Percentiles rank a stretch among this genome's conserved stretches.
Evolutionary conservation across 495 filamentous ascomycete species (phyloP).

Genomic region (Tuber borchii): DNA sequence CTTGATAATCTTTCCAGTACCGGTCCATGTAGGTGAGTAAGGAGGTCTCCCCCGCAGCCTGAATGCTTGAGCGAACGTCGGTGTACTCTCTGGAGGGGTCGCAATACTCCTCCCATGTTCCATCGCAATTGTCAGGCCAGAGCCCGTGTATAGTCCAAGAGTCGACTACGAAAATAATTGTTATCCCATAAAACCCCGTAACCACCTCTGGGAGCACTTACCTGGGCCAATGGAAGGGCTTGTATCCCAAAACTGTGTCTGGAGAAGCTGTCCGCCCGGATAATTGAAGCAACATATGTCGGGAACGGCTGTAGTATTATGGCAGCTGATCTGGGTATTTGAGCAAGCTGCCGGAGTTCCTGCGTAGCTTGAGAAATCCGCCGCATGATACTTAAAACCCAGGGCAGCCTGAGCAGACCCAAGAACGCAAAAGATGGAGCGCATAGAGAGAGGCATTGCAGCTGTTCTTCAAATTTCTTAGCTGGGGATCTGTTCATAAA

Average conservation of each 20-base stretch:
- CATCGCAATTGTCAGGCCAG: constrained; percentile 87
- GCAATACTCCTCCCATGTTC: constrained; percentile 68
- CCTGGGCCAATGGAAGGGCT: constrained; percentile 55
- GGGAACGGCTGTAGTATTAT: constrained; percentile 12
- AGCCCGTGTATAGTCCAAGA: constrained; percentile 88
- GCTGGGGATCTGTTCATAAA: not conserved
- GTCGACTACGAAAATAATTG: constrained; percentile 47
- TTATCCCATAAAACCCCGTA: not conserved
- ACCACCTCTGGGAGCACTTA: not conserved
- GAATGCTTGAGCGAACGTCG: constrained; percentile 63
- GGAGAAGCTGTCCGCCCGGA: constrained; percentile 69
- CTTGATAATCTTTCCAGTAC: constrained; percentile 66
- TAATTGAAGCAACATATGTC: constrained; percentile 77
- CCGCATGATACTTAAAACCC: not conserved
- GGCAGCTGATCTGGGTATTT: constrained; percentile 18
- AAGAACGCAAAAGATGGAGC: not conserved
- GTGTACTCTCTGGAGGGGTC: constrained; percentile 60
- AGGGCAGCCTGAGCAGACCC: not conserved
- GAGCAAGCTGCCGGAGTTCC: constrained; percentile 21
- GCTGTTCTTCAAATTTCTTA: not conserved
- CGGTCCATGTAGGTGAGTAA: constrained; percentile 67
- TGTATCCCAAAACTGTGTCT: constrained; percentile 85
- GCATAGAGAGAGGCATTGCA: not conserved
- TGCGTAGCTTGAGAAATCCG: not conserved
- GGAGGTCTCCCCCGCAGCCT: constrained; percentile 54